These are phyloP conservation scores for Teunomyces aglyptinius DNA, from an alignment of 805 yeast genomes.

Conservation along the genomic window DNA sequence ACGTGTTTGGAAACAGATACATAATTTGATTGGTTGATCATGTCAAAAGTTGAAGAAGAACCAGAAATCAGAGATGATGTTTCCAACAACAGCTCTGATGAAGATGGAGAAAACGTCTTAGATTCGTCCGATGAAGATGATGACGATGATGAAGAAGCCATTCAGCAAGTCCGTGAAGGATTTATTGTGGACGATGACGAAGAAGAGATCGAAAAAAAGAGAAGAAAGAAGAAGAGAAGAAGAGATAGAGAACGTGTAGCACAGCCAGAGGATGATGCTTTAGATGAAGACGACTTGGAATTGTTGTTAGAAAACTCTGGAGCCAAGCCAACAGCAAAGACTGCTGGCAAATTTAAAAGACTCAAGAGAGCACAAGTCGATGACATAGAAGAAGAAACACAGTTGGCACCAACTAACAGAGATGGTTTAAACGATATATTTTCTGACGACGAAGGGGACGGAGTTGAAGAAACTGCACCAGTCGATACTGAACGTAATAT, in stretches of 20 bases:
- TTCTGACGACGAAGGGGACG: conserved; percentile 52
- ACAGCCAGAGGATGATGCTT: conserved; percentile 55
- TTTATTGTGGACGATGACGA: conserved; percentile 90
- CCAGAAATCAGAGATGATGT: conserved; percentile 36
- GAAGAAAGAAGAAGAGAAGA: conserved; percentile 42
- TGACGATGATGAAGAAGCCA: conserved; percentile 85
- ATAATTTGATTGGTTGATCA: conserved; percentile 11
- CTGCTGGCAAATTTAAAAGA: conserved; percentile 64
- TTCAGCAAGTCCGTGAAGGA: conserved; percentile 79
- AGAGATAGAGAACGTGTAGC: conserved; percentile 25
- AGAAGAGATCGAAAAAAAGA: conserved; percentile 21
- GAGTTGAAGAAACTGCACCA: conserved; percentile 32
- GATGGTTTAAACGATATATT: conserved; percentile 64
- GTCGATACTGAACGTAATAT: conserved; percentile 32
- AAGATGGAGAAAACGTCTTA: conserved; percentile 39
- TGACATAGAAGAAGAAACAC: conserved; percentile 31
- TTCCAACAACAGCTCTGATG: conserved; percentile 31
- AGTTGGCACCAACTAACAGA: conserved; percentile 23
- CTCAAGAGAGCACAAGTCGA: conserved; percentile 64
- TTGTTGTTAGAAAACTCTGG: conserved; percentile 89
- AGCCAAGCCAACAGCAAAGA: conserved; percentile 44
- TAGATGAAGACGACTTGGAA: conserved; percentile 95
- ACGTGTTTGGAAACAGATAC: conserved; percentile 4
- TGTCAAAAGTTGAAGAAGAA: conserved; percentile 38
- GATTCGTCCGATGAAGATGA: conserved; percentile 84